Evolutionary conservation across 2,329 filamentous ascomycete species (phyloP).

Genomic region (Fusarium solani-melongenae): DNA sequence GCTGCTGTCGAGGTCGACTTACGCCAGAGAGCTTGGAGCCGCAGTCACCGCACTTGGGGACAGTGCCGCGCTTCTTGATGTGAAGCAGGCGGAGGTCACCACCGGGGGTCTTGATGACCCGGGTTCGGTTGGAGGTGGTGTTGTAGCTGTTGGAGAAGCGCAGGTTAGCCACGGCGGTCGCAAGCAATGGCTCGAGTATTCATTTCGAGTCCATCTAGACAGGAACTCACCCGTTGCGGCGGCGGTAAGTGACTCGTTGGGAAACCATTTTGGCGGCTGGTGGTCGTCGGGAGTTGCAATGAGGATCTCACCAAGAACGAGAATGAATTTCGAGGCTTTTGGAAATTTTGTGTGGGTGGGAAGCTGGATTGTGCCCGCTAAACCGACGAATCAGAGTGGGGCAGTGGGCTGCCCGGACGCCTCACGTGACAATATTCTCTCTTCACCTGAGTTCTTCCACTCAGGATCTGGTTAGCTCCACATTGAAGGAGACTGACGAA

Average conservation of each 20-base stretch:
- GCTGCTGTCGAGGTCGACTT: conserved; percentile 64
- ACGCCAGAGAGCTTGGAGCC: conserved; percentile 97
- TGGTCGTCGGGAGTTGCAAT: conserved; percentile 49
- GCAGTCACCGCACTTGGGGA: conserved; percentile 99
- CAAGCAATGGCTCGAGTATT: conserved; percentile 23
- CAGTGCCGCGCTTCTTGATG: conserved; percentile 99
- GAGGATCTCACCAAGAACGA: conserved; percentile 51
- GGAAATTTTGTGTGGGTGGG: conserved; percentile 57
- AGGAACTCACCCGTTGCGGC: conserved; percentile 79
- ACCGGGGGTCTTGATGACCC: conserved; percentile 95
- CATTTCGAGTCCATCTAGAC: conserved; percentile 34
- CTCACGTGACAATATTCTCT: conserved; percentile 34
- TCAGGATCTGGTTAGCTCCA: not conserved
- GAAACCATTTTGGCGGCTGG: conserved; percentile 67
- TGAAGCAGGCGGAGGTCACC: conserved; percentile 95
- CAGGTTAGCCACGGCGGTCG: conserved; percentile 38
- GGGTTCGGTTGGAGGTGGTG: conserved; percentile 96
- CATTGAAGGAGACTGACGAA: not conserved
- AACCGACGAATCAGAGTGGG: conserved; percentile 50
- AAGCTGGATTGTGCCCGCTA: conserved; percentile 52
- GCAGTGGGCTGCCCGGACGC: not conserved
- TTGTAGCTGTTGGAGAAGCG: conserved; percentile 78
- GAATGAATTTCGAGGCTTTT: conserved; percentile 54
- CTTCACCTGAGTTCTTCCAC: not conserved
- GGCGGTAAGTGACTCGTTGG: conserved; percentile 75